These are phyloP conservation scores for Colletotrichum sp. DNA, from an alignment of 2,329 filamentous ascomycete genomes.

Conservation along the genomic window DNA sequence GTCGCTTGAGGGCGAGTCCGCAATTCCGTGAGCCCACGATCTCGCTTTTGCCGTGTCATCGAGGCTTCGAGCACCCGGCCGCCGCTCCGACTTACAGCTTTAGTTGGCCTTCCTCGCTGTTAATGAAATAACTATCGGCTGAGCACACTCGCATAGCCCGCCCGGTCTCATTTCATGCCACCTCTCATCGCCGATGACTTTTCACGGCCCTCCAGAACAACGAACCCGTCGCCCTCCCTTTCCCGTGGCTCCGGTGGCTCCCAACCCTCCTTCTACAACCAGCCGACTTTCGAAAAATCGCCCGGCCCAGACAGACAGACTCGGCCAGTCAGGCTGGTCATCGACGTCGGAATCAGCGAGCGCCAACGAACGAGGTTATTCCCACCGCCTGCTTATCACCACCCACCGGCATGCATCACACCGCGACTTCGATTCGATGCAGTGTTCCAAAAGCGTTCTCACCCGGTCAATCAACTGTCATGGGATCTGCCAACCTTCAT, in stretches of 20 bases:
- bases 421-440: not conserved
- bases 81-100: not conserved
- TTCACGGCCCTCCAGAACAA: not conserved
- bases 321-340: no score
- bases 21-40: slow-evolving; percentile 30
- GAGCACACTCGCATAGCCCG: not conserved
- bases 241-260: not conserved
- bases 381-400: no score
- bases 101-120: not conserved
- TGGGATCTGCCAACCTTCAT: not conserved
- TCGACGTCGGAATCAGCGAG: no score
- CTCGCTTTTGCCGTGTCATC: slow-evolving; percentile 42
- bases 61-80: slow-evolving; percentile 3
- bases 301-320: no score
- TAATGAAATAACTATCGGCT: not conserved
- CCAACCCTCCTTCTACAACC: not conserved
- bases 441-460: not conserved
- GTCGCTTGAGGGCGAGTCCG: not conserved
- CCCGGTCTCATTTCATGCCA: not conserved
- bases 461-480: not conserved
- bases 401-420: not conserved
- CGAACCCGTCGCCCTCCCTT: not conserved
- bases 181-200: slow-evolving; percentile 7
- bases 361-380: no score
- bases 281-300: not conserved